These are phyloP conservation scores for Tanacetum coccineum DNA, from an alignment of 129 eudicot genomes.

Conservation along the genomic window DNA sequence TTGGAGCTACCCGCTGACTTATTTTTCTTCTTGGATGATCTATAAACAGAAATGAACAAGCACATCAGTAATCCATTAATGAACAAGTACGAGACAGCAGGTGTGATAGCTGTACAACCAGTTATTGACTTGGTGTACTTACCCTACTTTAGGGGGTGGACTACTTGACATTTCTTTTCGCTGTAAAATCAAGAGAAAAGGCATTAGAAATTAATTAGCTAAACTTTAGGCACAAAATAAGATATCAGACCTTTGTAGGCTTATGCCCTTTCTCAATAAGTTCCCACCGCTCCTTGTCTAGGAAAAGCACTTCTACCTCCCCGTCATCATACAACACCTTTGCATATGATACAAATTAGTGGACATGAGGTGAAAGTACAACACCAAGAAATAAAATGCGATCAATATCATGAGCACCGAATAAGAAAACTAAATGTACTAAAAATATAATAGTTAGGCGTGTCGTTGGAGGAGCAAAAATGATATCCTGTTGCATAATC, in stretches of 20 bases:
- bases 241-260: conserved; percentile 43
- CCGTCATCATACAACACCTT: conserved; percentile 86
- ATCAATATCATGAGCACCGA: conserved; percentile 1
- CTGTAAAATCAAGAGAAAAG: conserved; percentile 38
- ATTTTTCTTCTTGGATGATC: conserved; percentile 52
- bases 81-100: neutral
- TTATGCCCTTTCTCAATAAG: conserved; percentile 41
- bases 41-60: conserved; percentile 7
- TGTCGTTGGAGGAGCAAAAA: neutral
- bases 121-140: conserved; percentile 24
- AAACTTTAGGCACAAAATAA: conserved; percentile 1
- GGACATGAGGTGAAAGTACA: neutral
- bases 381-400: neutral
- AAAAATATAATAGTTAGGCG: conserved; percentile 2
- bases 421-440: neutral
- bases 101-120: too few species aligned
- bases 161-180: conserved; percentile 38
- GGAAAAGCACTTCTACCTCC: conserved; percentile 80
- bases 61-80: conserved; percentile 9
- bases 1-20: conserved; percentile 38
- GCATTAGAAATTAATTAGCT: conserved; percentile 27
- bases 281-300: conserved; percentile 90
- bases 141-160: conserved; percentile 44
- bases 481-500: neutral
- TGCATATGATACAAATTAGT: conserved; percentile 2